Conservation (phyloP, 2,329 filamentous ascomycete species). For the Rosellinia necatrix region DNA sequence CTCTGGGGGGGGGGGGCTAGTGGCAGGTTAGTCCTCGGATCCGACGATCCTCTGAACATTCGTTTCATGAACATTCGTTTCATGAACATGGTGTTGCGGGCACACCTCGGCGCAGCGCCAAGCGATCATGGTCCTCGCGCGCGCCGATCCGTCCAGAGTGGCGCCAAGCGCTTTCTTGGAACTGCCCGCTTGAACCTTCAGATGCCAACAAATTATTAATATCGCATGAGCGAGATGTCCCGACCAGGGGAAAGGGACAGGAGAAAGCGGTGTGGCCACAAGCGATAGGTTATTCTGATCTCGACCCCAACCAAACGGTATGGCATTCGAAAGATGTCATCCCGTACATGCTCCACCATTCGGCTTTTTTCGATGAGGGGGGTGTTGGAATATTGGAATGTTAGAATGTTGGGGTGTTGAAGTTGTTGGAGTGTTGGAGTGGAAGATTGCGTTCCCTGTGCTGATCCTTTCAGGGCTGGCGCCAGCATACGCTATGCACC, state of each 20-base stretch:
- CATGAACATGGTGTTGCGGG: not conserved
- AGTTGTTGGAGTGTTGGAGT: no score
- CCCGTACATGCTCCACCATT: no score
- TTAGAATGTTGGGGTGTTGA: no score
- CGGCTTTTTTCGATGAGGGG: no score
- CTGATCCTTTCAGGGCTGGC: not conserved
- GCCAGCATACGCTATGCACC: no score
- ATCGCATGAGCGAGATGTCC: not conserved
- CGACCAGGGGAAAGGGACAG: no score
- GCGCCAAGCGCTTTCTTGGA: not conserved
- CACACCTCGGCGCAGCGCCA: constrained; percentile 6
- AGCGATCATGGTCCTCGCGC: not conserved
- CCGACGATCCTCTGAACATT: not conserved
- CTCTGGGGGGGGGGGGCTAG: not conserved
- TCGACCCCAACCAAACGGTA: no score
- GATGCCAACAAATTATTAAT: not conserved
- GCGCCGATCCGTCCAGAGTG: not conserved
- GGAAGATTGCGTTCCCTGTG: not conserved
- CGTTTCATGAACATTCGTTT: constrained; percentile 10
- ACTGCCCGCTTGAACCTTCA: not conserved
- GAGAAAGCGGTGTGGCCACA: no score
- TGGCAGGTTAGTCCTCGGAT: not conserved
- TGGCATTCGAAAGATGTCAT: no score
- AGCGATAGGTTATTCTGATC: no score
- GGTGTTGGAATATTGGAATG: no score